Conservation (phyloP, 345 rosid genomes). For the Garcia nutans region DNA sequence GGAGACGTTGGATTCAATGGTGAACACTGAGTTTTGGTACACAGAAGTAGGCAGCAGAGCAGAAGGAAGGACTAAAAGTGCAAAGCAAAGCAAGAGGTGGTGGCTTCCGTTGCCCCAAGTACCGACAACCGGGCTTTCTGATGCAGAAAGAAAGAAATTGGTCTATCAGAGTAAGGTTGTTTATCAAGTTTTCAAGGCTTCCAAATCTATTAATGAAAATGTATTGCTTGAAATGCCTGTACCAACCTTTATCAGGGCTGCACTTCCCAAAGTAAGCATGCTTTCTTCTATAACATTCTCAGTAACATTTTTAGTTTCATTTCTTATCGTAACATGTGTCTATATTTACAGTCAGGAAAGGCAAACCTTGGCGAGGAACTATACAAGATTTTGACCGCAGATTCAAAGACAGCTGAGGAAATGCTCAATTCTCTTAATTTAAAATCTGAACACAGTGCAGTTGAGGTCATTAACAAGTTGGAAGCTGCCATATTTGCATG, state of each 20-base stretch:
- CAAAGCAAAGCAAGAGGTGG: constrained; percentile 82
- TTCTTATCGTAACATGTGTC: background rate
- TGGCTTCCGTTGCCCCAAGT: constrained; percentile 97
- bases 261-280: constrained; percentile 65
- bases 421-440: constrained; percentile 52
- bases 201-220: constrained; percentile 76
- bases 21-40: constrained; percentile 85
- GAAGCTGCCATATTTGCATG: constrained; percentile 76
- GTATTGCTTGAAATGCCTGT: constrained; percentile 88
- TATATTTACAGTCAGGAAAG: constrained; percentile 68
- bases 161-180: constrained; percentile 56
- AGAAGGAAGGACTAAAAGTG: constrained; percentile 67
- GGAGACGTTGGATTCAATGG: constrained; percentile 89
- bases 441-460: constrained; percentile 62
- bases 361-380: constrained; percentile 77
- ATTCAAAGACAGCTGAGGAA: constrained; percentile 47
- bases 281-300: background rate
- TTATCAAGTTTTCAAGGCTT: constrained; percentile 91
- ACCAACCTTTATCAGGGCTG: constrained; percentile 64
- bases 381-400: constrained; percentile 52
- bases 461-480: constrained; percentile 64
- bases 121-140: constrained; percentile 76
- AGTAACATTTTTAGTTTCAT: background rate
- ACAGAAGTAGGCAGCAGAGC: constrained; percentile 75
- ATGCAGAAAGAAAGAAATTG: constrained; percentile 60